These are phyloP conservation scores for Podila minutissima DNA, from an alignment of 192 early-diverging fungal genomes.

Conservation along the genomic window DNA sequence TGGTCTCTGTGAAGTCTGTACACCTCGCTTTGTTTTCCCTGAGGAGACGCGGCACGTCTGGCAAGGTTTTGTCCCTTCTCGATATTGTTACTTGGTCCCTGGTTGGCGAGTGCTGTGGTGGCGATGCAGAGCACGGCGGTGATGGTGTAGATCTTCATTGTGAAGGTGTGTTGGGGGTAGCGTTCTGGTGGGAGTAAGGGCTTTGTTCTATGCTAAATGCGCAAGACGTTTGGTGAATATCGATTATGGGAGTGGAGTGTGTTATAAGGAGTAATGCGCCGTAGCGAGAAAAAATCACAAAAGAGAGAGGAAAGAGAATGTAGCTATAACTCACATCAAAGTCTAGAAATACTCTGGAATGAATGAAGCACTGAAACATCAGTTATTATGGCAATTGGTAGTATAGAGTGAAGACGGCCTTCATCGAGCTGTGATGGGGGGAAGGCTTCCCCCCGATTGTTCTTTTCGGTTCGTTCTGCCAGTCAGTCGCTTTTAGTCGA, in stretches of 20 bases:
- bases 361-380: neutral
- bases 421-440: neutral
- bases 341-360: neutral
- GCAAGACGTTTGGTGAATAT: neutral
- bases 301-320: neutral
- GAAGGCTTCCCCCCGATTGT: neutral
- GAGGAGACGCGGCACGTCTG: neutral
- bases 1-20: neutral
- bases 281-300: neutral
- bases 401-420: neutral
- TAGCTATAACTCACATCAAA: no score
- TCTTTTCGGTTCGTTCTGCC: neutral
- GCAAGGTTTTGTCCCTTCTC: neutral
- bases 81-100: neutral
- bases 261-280: neutral
- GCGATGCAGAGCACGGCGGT: constrained; percentile 13
- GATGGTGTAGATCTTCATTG: constrained; percentile 17
- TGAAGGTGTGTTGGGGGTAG: neutral
- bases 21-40: neutral
- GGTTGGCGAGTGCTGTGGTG: neutral
- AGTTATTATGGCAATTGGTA: neutral
- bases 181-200: neutral
- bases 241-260: neutral
- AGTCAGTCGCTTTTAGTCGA: constrained; percentile 5
- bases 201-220: neutral